A percentile compares a stretch with the other conserved stretches of the same genome.
Conservation (phyloP, 805 yeast genomes). For the Alloascoidea africana region DNA sequence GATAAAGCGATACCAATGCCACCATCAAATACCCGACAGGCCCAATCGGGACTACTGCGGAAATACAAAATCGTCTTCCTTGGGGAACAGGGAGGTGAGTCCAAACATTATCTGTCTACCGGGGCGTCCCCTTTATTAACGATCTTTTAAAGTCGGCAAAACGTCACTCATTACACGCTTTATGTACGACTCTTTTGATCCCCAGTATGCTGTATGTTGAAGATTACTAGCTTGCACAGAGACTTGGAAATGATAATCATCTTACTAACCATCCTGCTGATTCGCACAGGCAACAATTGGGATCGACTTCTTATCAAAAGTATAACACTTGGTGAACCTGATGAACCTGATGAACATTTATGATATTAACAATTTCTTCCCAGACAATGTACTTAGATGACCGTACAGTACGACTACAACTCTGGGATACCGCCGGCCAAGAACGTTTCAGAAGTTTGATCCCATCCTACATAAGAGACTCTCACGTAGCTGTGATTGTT, state of each 20-base stretch:
- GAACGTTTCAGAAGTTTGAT: slow-evolving; percentile 90
- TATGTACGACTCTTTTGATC: slow-evolving; percentile 96
- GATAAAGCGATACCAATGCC: too few species aligned
- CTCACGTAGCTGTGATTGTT: slow-evolving; percentile 93
- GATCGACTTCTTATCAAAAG: slow-evolving; percentile 81
- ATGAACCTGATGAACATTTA: too few species aligned
- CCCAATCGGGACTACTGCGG: slow-evolving; percentile 1
- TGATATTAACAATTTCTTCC: too few species aligned
- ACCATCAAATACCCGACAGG: neutral
- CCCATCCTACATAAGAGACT: slow-evolving; percentile 91
- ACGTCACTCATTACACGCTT: slow-evolving; percentile 93
- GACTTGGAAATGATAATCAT: neutral
- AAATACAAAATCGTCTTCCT: slow-evolving; percentile 85
- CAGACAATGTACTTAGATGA: slow-evolving; percentile 91
- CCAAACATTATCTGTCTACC: neutral
- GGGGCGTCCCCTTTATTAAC: slow-evolving; percentile 5
- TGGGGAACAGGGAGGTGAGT: slow-evolving; percentile 84
- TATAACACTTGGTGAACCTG: too few species aligned
- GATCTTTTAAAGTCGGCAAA: slow-evolving; percentile 53
- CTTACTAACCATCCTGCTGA: too few species aligned
- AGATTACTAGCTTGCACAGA: neutral
- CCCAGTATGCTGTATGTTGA: slow-evolving; percentile 51
- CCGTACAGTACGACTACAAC: slow-evolving; percentile 83
- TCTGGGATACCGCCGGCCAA: slow-evolving; percentile 98
- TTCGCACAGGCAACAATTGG: slow-evolving; percentile 73